Percentiles rank a stretch among this genome's conserved stretches.
These are phyloP conservation scores for Pholiota conissans DNA, from an alignment of 768 basidiomycete species.

Conservation along the genomic window DNA sequence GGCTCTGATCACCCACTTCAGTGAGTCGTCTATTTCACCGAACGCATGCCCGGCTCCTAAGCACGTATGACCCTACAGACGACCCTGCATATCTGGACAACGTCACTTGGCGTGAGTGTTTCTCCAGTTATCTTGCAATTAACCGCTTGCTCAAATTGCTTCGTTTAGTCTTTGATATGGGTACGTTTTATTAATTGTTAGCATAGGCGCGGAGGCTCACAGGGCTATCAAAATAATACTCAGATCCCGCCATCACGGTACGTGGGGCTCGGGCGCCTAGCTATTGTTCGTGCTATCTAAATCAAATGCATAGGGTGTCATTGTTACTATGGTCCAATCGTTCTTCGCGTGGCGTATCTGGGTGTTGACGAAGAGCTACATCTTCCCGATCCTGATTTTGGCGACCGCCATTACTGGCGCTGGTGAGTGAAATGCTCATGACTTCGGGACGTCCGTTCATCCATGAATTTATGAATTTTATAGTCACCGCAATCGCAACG, in stretches of 20 bases:
- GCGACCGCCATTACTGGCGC: constrained; percentile 15
- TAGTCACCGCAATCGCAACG: constrained; percentile 25
- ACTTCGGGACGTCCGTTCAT: too few species aligned
- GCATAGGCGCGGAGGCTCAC: background rate
- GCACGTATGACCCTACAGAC: background rate
- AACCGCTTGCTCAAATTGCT: background rate
- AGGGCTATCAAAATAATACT: background rate
- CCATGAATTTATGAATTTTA: background rate
- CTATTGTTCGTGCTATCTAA: background rate
- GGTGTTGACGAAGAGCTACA: constrained; percentile 21
- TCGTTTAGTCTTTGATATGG: background rate
- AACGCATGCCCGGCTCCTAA: background rate
- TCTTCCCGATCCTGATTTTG: constrained; percentile 15
- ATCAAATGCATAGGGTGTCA: constrained; percentile 34
- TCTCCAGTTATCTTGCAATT: background rate
- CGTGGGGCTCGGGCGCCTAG: constrained; percentile 1
- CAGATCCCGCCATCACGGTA: constrained; percentile 47
- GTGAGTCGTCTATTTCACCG: constrained; percentile 24
- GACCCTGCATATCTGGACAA: background rate
- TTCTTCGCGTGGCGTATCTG: constrained; percentile 42
- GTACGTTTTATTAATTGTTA: background rate
- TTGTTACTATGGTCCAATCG: constrained; percentile 40
- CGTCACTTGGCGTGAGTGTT: background rate
- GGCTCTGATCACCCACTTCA: constrained; percentile 44
- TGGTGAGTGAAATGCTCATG: constrained; percentile 8